These are phyloP conservation scores for Lagenaria siceraria DNA, from an alignment of 306 rosid species.

Conservation along the genomic window DNA sequence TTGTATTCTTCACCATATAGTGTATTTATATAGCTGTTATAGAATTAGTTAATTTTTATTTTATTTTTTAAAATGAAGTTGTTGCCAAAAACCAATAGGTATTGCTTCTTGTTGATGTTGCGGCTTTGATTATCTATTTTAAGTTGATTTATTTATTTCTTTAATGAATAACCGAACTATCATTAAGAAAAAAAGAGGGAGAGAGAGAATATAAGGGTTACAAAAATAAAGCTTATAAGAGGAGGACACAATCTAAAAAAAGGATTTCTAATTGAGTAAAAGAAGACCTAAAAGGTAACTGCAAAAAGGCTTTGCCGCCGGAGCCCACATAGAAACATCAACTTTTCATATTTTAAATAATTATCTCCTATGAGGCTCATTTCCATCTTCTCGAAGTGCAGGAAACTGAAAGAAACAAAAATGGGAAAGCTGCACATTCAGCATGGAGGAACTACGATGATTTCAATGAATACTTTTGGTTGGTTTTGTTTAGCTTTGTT, in stretches of 20 bases:
- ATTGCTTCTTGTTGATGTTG: neutral
- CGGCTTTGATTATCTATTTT: neutral
- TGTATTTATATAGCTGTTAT: neutral
- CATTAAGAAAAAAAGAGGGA: neutral
- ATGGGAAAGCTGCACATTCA: conserved; percentile 95
- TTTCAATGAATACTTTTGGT: conserved; percentile 98
- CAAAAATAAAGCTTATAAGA: neutral
- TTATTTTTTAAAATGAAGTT: neutral
- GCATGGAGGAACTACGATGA: conserved; percentile 97
- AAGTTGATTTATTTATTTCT: neutral
- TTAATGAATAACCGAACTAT: neutral
- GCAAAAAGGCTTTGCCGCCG: neutral
- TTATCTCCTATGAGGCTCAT: neutral
- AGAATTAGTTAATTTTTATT: neutral
- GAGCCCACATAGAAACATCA: neutral
- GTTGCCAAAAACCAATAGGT: neutral
- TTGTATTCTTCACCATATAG: neutral
- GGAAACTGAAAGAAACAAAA: conserved; percentile 63
- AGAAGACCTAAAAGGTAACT: neutral
- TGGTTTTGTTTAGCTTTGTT: conserved; percentile 9
- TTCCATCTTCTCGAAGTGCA: conserved; percentile 17
- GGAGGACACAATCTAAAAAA: neutral
- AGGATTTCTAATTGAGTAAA: neutral
- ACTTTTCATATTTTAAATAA: neutral
- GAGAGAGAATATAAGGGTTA: neutral